These are phyloP conservation scores for Starmera pachycereana DNA, from an alignment of 805 yeast genomes.

Conservation along the genomic window DNA sequence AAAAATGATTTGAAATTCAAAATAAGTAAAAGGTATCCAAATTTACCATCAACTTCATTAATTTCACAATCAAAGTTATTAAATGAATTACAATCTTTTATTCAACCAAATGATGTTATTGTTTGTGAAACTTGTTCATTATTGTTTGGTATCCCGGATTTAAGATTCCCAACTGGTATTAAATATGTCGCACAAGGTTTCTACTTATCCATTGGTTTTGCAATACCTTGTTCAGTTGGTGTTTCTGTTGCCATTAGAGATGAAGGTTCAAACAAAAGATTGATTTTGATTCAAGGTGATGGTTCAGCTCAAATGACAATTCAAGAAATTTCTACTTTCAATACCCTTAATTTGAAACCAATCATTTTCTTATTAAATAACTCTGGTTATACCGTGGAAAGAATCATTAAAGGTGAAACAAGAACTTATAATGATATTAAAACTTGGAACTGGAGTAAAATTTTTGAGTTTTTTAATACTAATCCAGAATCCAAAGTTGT, in stretches of 20 bases:
- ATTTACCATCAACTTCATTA: slow-evolving; percentile 17
- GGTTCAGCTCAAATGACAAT: slow-evolving; percentile 94
- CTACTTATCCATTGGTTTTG: slow-evolving; percentile 82
- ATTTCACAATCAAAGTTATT: slow-evolving; percentile 40
- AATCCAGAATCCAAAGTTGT: slow-evolving; percentile 33
- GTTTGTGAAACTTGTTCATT: slow-evolving; percentile 79
- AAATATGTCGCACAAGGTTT: slow-evolving; percentile 56
- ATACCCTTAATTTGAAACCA: slow-evolving; percentile 52
- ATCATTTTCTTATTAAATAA: slow-evolving; percentile 72
- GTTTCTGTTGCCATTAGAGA: slow-evolving; percentile 66
- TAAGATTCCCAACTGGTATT: slow-evolving; percentile 45
- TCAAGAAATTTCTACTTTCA: slow-evolving; percentile 66
- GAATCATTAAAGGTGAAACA: slow-evolving; percentile 71
- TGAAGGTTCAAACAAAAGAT: slow-evolving; percentile 36
- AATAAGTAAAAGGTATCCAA: slow-evolving; percentile 14
- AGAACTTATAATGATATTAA: slow-evolving; percentile 75
- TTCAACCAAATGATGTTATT: slow-evolving; percentile 58
- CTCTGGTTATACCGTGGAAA: slow-evolving; percentile 83
- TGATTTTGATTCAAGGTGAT: slow-evolving; percentile 77
- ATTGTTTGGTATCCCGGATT: slow-evolving; percentile 66
- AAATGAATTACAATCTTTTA: slow-evolving; percentile 27
- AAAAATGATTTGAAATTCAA: slow-evolving; percentile 8
- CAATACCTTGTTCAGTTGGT: slow-evolving; percentile 81
- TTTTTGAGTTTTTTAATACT: slow-evolving; percentile 44
- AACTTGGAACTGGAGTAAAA: slow-evolving; percentile 75